Percentiles rank a stretch among this genome's conserved stretches.
phyloP scores from a whole-genome alignment of 164 flowering plant genomes.

The Sedum album region DNA sequence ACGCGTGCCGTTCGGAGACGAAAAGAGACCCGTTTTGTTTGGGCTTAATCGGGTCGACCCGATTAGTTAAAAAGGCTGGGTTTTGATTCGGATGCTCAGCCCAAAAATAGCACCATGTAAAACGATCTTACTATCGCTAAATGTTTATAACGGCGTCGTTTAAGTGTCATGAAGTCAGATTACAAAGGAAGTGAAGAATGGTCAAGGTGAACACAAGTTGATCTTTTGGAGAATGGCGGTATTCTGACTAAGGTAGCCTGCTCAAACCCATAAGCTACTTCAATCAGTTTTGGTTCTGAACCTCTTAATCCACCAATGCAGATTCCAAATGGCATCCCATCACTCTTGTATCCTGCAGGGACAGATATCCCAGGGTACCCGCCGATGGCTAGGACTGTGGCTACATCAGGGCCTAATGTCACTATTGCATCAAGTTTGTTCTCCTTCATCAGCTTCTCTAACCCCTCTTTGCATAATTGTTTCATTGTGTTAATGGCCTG shows the following conservation, averaged over 20 bases:
- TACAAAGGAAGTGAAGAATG: background rate
- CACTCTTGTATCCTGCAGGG: constrained; percentile 34
- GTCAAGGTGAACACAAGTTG: background rate
- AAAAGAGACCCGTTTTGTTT: background rate
- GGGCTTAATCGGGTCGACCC: background rate
- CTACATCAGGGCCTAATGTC: constrained; percentile 15
- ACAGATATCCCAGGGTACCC: constrained; percentile 44
- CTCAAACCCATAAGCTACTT: constrained; percentile 42
- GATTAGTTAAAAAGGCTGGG: no score
- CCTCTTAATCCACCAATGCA: constrained; percentile 47
- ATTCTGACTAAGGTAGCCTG: constrained; percentile 36
- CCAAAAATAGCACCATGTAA: no score
- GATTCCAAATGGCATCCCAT: constrained; percentile 40
- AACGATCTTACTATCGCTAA: no score
- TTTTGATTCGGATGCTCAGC: no score
- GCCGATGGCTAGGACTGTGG: constrained; percentile 39
- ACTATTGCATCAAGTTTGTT: constrained; percentile 39
- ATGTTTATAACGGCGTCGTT: no score
- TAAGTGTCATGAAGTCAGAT: background rate
- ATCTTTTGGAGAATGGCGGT: constrained; percentile 14
- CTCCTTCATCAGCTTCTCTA: constrained; percentile 32
- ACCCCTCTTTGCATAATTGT: constrained; percentile 24
- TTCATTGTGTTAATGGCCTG: constrained; percentile 19
- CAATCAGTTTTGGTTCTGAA: constrained; percentile 37
- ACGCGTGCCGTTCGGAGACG: background rate